Percentiles rank a stretch among this genome's conserved stretches.
These are phyloP conservation scores for Neoboletus subvelutipes DNA, from an alignment of 768 basidiomycete genomes.

Conservation along the genomic window DNA sequence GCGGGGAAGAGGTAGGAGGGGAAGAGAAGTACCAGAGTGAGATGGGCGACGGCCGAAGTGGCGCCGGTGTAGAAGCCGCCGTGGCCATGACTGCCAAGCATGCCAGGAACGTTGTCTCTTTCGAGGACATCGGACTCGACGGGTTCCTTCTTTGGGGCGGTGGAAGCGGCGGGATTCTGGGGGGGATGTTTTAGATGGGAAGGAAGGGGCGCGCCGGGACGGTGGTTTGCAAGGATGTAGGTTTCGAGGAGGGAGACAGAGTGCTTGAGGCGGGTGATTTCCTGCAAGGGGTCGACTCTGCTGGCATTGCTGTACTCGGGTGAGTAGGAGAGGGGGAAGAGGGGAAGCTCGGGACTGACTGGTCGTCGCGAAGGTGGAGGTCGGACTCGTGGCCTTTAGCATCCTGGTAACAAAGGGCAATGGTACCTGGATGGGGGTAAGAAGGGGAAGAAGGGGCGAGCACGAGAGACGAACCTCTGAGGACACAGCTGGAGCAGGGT, in stretches of 20 bases:
- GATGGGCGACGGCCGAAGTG: conserved; percentile 70
- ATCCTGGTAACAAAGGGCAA: conserved; percentile 79
- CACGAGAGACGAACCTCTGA: conserved; percentile 56
- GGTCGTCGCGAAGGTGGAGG: conserved; percentile 55
- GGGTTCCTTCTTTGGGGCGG: conserved; percentile 51
- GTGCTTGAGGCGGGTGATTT: conserved; percentile 42
- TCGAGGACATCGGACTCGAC: conserved; percentile 47
- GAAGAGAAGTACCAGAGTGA: conserved; percentile 49
- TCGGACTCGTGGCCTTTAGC: conserved; percentile 63
- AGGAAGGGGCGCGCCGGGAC: conserved; percentile 17
- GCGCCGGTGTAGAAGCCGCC: conserved; percentile 79
- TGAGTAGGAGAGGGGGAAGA: conserved; percentile 39
- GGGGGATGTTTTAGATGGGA: conserved; percentile 31
- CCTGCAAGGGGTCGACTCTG: conserved; percentile 40
- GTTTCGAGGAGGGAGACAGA: conserved; percentile 41
- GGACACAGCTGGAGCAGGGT: conserved; percentile 85
- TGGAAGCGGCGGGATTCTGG: conserved; percentile 31
- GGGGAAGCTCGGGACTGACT: conserved; percentile 17
- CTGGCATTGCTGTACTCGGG: conserved; percentile 30
- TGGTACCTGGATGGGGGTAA: conserved; percentile 55
- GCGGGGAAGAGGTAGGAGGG: conserved; percentile 13
- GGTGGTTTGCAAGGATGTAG: conserved; percentile 34
- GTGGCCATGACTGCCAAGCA: conserved; percentile 62
- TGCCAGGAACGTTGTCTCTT: conserved; percentile 55
- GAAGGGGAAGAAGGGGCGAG: conserved; percentile 7